Evolutionary conservation across 2,329 filamentous ascomycete species (phyloP), one percentile per base, ranked within the genome.

Genomic region (Talaromyces funiculosus): DNA sequence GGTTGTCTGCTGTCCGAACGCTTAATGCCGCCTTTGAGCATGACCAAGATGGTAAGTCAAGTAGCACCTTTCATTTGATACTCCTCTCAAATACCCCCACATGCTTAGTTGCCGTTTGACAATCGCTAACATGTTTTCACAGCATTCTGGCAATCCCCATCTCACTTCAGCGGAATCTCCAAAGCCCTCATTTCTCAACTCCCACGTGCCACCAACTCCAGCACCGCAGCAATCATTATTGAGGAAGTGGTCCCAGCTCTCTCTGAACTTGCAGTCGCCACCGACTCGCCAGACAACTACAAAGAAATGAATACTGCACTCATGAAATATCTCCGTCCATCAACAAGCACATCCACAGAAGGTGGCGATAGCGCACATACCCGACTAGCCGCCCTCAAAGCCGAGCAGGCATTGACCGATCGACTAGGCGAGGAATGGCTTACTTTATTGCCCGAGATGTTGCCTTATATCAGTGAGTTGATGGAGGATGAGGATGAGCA

Each of bases 401-500:
- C 88, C 66, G 86, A 97, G 78, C 88, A 92, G 71, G 84, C 83
- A 14, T 80, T 97, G 64, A 95, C 92, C 12, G 86, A 89, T 66
- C 81, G 85, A 53, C 77, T 97, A 26, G 92, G 92, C 62, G 92
- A 97, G 73, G 94, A 99, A 71, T 99, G 94, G 94, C 77, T 99
- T 62, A 84, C 87, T 1, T 84, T 95, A 79, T 75, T 97, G 71
- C 91, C 93, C 0, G 94, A 99, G 82, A 97, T 97, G 89, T 78
- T 99, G 72, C 93, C 95, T 20, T 90, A 93, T 65, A 96, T 99
- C 68, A 95, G 90, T 69, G 94, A 99, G 78, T 75, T 96, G 69
- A 89, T 96, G 77, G 94, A 99, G 72, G 94, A 99, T 72, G 94
- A 97, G 67, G 92, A 97, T 71, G 94, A 97, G 77, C 82, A 83